Percentiles rank a stretch among this genome's conserved stretches.
Conservation (phyloP, 495 filamentous ascomycete species). For the Penicillium parvum region DNA sequence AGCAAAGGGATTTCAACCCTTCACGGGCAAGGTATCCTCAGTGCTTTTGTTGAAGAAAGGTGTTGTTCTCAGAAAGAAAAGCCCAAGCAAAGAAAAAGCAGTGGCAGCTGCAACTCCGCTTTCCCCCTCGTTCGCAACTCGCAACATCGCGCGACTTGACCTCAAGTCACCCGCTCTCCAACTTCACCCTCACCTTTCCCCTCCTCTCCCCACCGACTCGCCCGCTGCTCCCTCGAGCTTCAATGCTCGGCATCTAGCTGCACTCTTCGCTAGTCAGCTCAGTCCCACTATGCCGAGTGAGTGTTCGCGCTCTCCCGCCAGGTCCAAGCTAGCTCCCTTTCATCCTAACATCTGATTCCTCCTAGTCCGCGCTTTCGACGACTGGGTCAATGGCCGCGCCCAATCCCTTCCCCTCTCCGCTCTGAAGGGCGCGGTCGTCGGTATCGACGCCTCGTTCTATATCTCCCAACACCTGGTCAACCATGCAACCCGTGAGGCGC, state of each 20-base stretch:
- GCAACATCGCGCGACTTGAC: conserved; percentile 12
- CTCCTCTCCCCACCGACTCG: conserved; percentile 8
- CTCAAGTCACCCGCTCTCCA: conserved; percentile 4
- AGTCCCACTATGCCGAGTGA: conserved; percentile 41
- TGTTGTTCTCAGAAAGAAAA: no score
- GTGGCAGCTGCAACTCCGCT: conserved; percentile 15
- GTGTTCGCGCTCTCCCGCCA: conserved; percentile 2
- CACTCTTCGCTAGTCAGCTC: conserved; percentile 28
- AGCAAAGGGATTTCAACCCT: no score
- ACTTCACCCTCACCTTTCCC: conserved; percentile 4
- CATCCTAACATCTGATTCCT: conserved; percentile 11
- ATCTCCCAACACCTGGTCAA: conserved; percentile 68
- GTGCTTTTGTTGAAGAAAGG: no score
- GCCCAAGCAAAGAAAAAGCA: conserved; percentile 11
- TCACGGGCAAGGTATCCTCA: no score
- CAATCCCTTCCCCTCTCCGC: conserved; percentile 55
- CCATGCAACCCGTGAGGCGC: conserved; percentile 68
- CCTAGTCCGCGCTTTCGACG: conserved; percentile 57
- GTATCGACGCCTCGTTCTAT: conserved; percentile 88
- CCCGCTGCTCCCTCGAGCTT: conserved; percentile 14
- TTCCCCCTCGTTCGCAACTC: conserved; percentile 21
- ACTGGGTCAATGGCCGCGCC: conserved; percentile 49
- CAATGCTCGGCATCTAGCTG: conserved; percentile 33
- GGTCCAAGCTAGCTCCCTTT: no score
- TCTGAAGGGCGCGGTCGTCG: conserved; percentile 68